These are phyloP conservation scores for Sonneratia alba DNA, from an alignment of 345 rosid species.

Conservation along the genomic window DNA sequence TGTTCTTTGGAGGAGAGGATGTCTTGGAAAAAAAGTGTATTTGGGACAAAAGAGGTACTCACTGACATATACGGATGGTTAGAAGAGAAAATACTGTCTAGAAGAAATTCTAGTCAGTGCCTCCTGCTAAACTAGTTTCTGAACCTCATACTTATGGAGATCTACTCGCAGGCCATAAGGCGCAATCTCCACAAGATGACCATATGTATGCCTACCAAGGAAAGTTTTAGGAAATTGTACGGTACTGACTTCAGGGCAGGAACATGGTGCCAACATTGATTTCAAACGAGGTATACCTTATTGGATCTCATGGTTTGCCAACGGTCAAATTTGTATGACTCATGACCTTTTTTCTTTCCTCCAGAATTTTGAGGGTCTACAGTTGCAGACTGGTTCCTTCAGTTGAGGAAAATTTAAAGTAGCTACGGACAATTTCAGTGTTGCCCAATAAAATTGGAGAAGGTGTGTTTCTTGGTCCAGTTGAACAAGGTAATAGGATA, in stretches of 20 bases:
- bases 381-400: constrained; percentile 14
- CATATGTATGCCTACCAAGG: no score
- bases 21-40: not conserved
- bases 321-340: not conserved
- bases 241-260: no score
- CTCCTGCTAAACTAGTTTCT: not conserved
- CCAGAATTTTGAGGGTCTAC: constrained; percentile 10
- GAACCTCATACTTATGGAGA: not conserved
- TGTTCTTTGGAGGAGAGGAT: not conserved
- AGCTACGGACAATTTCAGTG: constrained; percentile 15
- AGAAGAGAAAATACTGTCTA: not conserved
- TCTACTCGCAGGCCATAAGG: not conserved
- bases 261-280: not conserved
- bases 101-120: not conserved
- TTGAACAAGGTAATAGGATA: constrained; percentile 12
- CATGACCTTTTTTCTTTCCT: not conserved
- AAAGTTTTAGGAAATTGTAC: no score
- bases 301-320: not conserved
- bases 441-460: constrained; percentile 20
- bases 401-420: constrained; percentile 15
- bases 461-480: constrained; percentile 19
- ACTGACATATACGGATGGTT: not conserved
- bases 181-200: no score
- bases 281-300: not conserved
- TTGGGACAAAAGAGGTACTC: constrained; percentile 1